Evolutionary conservation across 352 stramenopile genomes (phyloP).

Genomic region (Globisporangium parvum): DNA sequence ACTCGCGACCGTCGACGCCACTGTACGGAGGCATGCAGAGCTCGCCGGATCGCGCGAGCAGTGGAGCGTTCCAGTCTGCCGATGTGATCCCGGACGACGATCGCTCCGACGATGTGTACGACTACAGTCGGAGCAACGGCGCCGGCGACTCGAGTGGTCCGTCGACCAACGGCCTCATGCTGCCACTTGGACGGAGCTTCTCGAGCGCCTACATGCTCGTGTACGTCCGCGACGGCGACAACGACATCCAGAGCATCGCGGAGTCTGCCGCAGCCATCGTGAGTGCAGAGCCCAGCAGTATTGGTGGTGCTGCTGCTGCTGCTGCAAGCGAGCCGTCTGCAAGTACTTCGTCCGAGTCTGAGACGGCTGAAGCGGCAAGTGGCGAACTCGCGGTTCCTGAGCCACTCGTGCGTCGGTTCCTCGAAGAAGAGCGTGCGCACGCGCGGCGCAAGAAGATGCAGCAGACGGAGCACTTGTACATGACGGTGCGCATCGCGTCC

Average conservation of each 20-base stretch:
- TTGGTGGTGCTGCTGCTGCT: too few relatives aligned
- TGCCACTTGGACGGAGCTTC: constrained; percentile 60
- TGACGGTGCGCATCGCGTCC: constrained; percentile 72
- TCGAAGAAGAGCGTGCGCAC: constrained; percentile 68
- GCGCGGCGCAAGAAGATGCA: constrained; percentile 69
- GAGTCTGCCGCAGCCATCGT: background rate
- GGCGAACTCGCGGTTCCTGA: constrained; percentile 41
- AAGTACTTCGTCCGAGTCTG: background rate
- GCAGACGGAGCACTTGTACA: constrained; percentile 80
- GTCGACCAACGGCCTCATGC: constrained; percentile 31
- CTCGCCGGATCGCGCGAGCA: constrained; percentile 31
- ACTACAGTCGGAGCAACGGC: constrained; percentile 29
- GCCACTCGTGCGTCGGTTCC: constrained; percentile 56
- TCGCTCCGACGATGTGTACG: constrained; percentile 26
- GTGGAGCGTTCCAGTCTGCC: constrained; percentile 28
- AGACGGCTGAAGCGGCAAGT: background rate
- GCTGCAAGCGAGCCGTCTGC: background rate
- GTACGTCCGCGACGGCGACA: constrained; percentile 74
- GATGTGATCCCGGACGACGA: constrained; percentile 24
- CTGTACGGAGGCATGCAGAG: constrained; percentile 49
- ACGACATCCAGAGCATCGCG: constrained; percentile 55
- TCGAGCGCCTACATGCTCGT: constrained; percentile 88
- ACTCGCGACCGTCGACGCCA: constrained; percentile 30
- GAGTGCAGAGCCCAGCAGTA: background rate
- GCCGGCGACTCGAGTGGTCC: constrained; percentile 6